Evolutionary conservation across 2,329 filamentous ascomycete species (phyloP), one percentile per base, ranked within the genome.

Genomic region (Xylaria sp.): DNA sequence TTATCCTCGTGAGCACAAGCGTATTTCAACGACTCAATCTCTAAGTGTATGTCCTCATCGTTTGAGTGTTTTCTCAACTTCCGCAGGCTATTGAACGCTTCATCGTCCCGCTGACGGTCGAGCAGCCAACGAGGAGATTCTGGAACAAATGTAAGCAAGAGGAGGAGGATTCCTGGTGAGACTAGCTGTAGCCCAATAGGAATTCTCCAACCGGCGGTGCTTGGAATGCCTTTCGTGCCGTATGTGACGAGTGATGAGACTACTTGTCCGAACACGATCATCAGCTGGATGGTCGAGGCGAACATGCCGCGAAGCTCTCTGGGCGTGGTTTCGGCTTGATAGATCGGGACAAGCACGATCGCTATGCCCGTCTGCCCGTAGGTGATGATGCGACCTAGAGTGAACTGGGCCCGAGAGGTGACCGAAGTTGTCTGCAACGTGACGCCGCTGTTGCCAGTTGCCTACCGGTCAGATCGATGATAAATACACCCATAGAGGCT

Each of bases 191-290:
- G 41, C 41, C 41, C 41, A 18, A 46, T 46, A 46, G 41, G 41
- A 7, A 46, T 46, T n/a, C 41, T 46, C 41, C 41, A 46, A 46
- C 41, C 41, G 15, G 41, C 41, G 41, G 41, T 46, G 41, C 41
- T 46, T 13, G 41, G 15, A 46, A 46, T 46, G 41, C 18, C 6
- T n/a, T 46, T 46, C 41, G 41, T 46, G 41, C 41, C 41, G 41
- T 46, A 46, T 13, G 41, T 46, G 41, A 46, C 41, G 41, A 46
- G 41, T 5, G 41, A 46, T 46, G 41, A 46, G 41, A 46, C 41
- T 46, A 46, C 41, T 46, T 46, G 41, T 46, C 41, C 41, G 15
- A 46, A 46, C 41, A 46, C 41, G 41, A 46, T 46, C 41, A 46
- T n/a, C 41, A 46, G 41, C 41, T 46, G 41, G 41, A 46, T 46